Base-by-base conservation (phyloP, 2,329 filamentous ascomycete genomes). In the Colletotrichum sp. region DNA sequence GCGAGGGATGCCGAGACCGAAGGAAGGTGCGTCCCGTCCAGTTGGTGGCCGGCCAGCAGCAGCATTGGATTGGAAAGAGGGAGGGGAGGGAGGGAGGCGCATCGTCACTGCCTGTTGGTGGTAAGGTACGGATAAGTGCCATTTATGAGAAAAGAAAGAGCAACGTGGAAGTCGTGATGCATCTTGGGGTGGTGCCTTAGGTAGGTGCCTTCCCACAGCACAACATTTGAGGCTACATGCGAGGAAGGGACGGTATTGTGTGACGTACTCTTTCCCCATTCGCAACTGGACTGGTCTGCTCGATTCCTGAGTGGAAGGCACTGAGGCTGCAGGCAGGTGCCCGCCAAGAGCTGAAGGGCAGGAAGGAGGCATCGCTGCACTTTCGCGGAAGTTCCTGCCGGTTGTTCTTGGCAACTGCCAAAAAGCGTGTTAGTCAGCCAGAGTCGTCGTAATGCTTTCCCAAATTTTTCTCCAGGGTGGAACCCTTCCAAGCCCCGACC, bases 381-480 rank as follows among this genome's bases (percentile, higher is more conserved):
- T 57, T 21, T 24, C 13, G 27, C 71, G 71, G 71, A 73, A 73
- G 71, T 62, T 33, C 62, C 62, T 73, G 71, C 71, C 71, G 71
- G 31, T 31, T 62, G 43, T 65, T 73, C 71, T 73, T 73, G 71
- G 71, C 71, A 71, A 33, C 29, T 36, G 33, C 24, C 36, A 34
- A 36, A n/a, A 34, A 24, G 21, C 21, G 33, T 58, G 27, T 73
- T 73, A 73, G 71, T 73, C 71, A 73, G 38, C 68, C 55, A 15
- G 67, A 73, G 71, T 73, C 71, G 71, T 73, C 71, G 71, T 73
- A 73, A 73, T 71, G 61, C 68, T 73, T 71, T 71, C 71, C 71
- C 71, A 73, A 73, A 71, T 29, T 66, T 73, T 73, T 71, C 61
- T 34, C 55, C 38, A 51, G 47, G 55, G 68, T 70, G 68, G 71